These are phyloP conservation scores for Verticillium nubilum DNA, from an alignment of 2,329 filamentous ascomycete genomes.

Conservation along the genomic window DNA sequence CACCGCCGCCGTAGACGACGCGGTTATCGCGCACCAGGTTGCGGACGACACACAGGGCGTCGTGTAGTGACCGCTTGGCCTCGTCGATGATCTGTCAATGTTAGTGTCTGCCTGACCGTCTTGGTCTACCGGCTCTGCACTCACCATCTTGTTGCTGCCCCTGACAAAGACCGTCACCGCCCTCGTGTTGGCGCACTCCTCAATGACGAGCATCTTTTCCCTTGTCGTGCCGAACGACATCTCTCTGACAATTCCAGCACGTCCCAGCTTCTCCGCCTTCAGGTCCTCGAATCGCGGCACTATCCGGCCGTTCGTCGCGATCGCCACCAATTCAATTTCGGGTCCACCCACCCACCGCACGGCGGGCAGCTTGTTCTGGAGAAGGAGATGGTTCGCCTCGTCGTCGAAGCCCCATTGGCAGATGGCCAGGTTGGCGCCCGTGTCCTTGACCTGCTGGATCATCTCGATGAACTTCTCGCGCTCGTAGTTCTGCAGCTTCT, in stretches of 20 bases:
- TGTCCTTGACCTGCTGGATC: slow-evolving; percentile 97
- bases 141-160: slow-evolving; percentile 98
- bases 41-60: slow-evolving; percentile 94
- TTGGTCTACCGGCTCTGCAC: slow-evolving; percentile 16
- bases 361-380: slow-evolving; percentile 93
- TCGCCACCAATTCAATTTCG: slow-evolving; percentile 97
- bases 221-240: slow-evolving; percentile 96
- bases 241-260: slow-evolving; percentile 83
- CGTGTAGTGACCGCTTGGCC: slow-evolving; percentile 94
- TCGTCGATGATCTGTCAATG: slow-evolving; percentile 84
- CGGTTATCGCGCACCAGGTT: slow-evolving; percentile 95
- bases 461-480: slow-evolving; percentile 95
- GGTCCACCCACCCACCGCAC: slow-evolving; percentile 97
- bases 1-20: slow-evolving; percentile 94
- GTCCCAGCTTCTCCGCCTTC: slow-evolving; percentile 83
- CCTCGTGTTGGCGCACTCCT: slow-evolving; percentile 96
- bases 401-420: slow-evolving; percentile 99
- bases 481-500: slow-evolving; percentile 94
- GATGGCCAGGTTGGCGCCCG: slow-evolving; percentile 93
- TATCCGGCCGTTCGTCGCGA: slow-evolving; percentile 96
- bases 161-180: slow-evolving; percentile 95
- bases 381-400: slow-evolving; percentile 93
- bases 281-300: slow-evolving; percentile 96
- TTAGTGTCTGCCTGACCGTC: slow-evolving; percentile 11
- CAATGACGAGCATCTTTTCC: slow-evolving; percentile 99